Percentiles rank a stretch among this genome's conserved stretches.
These are phyloP conservation scores for Ulvella scutata DNA, from an alignment of 139 green algal species.

Conservation along the genomic window DNA sequence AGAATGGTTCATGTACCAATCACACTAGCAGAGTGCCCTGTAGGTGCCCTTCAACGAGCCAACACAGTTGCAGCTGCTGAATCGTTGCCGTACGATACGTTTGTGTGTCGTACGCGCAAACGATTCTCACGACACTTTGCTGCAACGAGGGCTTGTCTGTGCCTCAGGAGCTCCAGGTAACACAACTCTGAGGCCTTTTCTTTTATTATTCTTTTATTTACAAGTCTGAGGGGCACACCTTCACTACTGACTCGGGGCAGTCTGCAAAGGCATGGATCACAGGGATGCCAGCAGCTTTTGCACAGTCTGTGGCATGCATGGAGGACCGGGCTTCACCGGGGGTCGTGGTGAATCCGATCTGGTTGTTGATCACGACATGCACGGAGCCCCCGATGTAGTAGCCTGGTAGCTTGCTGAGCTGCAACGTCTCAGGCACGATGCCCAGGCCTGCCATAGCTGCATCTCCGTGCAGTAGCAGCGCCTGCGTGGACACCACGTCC, in stretches of 20 bases:
- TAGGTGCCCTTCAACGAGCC: too few species aligned
- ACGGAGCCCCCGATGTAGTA: slow-evolving; percentile 56
- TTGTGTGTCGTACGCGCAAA: too few species aligned
- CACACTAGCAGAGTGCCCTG: too few species aligned
- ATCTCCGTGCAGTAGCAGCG: slow-evolving; percentile 54
- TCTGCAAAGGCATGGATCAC: slow-evolving; percentile 68
- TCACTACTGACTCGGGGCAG: slow-evolving; percentile 57
- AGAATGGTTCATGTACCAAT: too few species aligned
- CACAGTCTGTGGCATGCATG: slow-evolving; percentile 46
- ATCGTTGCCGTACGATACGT: too few species aligned
- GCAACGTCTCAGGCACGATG: slow-evolving; percentile 41
- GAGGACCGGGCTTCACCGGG: slow-evolving; percentile 37
- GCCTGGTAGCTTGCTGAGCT: slow-evolving; percentile 35
- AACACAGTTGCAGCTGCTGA: too few species aligned
- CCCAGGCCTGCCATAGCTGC: slow-evolving; percentile 47
- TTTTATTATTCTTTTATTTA: too few species aligned
- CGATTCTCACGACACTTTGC: too few species aligned
- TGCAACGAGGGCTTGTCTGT: too few species aligned
- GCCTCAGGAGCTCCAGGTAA: too few species aligned
- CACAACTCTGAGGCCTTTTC: too few species aligned
- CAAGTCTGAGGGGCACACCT: slow-evolving; percentile 18
- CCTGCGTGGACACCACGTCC: slow-evolving; percentile 7
- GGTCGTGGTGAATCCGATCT: slow-evolving; percentile 70
- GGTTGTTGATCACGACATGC: slow-evolving; percentile 77
- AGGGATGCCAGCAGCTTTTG: slow-evolving; percentile 31